Evolutionary conservation across 768 basidiomycete species (phyloP), one percentile per base, ranked within the genome.

Genomic region (Cystofilobasidium capitatum): DNA sequence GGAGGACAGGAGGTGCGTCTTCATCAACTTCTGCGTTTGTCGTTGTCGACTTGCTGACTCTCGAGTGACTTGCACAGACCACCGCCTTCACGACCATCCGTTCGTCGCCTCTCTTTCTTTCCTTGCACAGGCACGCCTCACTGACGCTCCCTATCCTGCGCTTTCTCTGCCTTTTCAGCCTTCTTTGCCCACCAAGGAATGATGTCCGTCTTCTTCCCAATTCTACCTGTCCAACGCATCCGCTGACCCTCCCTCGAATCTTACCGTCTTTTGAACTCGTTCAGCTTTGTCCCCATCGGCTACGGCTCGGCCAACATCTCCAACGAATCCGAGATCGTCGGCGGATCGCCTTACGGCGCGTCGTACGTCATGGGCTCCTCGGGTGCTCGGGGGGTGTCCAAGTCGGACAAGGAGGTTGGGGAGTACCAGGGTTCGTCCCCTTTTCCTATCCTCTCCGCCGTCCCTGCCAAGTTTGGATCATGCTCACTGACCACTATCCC

Each of bases 271-370:
- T n/a, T 44, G 42, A 10, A 10, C 22, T 12, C 42, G 22, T 44
- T 22, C 22, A 12, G 42, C 58, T 59, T 37, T 33, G 31, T 35
- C 35, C 58, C 58, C 8, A 59, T 59, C 58, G 58, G 58, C 9
- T 59, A 59, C 33, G 58, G 36, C 35, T 22, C 35, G 24, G 7
- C 12, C 17, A 35, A 59, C 26, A 17, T 59, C 17, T 31, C 10
- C 58, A n/a, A 59, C 58, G 58, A 59, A 20, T 3, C 6, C 3
- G 20, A 40, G 5, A 37, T 59, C 58, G 58, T 40, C 35, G 58
- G 58, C 58, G 58, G 58, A n/a, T 59, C 58, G 35, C 58, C 58
- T 7, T 59, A 40, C 20, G 58, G 58, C 39, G 58, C 58, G 17
- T 4, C 33, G 3, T 59, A 16, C n/a, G 33, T 59, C 58, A 36